These are phyloP conservation scores for Pseudoscleropodium purum DNA, from an alignment of 225 moss, liverwort and hornwort species.

Conservation along the genomic window DNA sequence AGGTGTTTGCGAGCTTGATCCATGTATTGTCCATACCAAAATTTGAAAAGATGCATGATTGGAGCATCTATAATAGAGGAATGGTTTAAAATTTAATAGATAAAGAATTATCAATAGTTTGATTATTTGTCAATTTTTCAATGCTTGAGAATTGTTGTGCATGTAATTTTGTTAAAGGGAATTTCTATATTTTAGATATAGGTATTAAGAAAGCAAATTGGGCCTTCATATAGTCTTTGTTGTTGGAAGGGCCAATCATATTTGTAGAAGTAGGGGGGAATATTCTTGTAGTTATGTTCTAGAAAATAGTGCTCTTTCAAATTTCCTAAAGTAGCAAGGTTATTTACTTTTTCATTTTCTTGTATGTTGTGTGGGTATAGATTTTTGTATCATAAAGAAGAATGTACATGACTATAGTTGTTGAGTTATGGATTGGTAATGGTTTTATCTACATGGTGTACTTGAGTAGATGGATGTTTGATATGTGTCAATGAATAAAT, in stretches of 20 bases:
- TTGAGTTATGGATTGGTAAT: no score
- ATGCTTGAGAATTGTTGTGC: neutral
- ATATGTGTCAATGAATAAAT: no score
- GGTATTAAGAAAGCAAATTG: accelerated
- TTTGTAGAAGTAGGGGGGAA: neutral
- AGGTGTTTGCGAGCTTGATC: no score
- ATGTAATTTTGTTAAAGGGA: no score
- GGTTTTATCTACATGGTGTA: accelerated
- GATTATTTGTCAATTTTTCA: no score
- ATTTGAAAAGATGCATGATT: neutral
- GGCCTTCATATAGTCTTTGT: neutral
- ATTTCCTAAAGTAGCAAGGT: neutral
- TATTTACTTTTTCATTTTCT: neutral
- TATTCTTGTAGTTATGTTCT: neutral
- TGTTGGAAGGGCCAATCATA: neutral
- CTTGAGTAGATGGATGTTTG: neutral
- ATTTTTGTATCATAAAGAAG: accelerated
- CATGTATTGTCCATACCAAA: neutral
- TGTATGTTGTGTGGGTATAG: accelerated
- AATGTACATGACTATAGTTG: neutral
- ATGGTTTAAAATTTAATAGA: neutral
- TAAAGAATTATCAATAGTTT: neutral
- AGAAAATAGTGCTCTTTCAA: neutral
- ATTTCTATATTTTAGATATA: accelerated
- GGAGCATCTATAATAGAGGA: neutral